These are phyloP conservation scores for Myxozyma udenii DNA, from an alignment of 805 yeast species.

Conservation along the genomic window DNA sequence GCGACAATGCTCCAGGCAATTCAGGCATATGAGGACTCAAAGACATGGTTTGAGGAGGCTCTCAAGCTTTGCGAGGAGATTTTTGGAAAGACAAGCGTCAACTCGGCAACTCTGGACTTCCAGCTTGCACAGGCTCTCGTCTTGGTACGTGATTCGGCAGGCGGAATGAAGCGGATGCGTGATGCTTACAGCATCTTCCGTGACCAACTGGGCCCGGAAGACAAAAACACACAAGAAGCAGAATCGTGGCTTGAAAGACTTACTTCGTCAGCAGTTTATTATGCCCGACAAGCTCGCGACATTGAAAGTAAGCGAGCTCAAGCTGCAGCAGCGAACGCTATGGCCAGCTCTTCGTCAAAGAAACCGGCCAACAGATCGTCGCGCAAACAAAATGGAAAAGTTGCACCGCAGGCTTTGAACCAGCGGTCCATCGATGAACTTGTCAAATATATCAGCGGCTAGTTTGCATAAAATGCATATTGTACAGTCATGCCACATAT, in stretches of 20 bases:
- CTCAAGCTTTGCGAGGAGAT: slow-evolving; percentile 49
- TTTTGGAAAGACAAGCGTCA: slow-evolving; percentile 59
- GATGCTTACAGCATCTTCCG: slow-evolving; percentile 58
- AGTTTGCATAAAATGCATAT: too few relatives aligned
- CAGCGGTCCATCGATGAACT: slow-evolving; percentile 67
- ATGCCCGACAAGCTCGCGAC: slow-evolving; percentile 45
- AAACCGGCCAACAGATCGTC: slow-evolving; percentile 12
- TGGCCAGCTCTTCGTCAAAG: not conserved
- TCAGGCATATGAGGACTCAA: slow-evolving; percentile 49
- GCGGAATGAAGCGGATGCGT: slow-evolving; percentile 55
- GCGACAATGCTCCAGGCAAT: slow-evolving; percentile 57
- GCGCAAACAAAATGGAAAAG: slow-evolving; percentile 27
- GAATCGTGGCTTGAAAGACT: slow-evolving; percentile 62
- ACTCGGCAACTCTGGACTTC: slow-evolving; percentile 63
- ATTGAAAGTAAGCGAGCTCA: slow-evolving; percentile 30
- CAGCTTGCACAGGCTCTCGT: slow-evolving; percentile 65
- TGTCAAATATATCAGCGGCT: slow-evolving; percentile 66
- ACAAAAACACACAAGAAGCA: slow-evolving; percentile 64
- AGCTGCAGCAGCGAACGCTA: slow-evolving; percentile 16
- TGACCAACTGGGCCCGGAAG: slow-evolving; percentile 61
- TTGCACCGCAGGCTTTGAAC: slow-evolving; percentile 18
- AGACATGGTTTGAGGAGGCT: slow-evolving; percentile 53
- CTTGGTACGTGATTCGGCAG: slow-evolving; percentile 49
- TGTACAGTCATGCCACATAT: too few relatives aligned
- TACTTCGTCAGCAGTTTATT: slow-evolving; percentile 46